Percentiles rank a stretch among this genome's conserved stretches.
Evolutionary conservation across 2,329 filamentous ascomycete species (phyloP).

Genomic region (Diaporthe citrichinensis): DNA sequence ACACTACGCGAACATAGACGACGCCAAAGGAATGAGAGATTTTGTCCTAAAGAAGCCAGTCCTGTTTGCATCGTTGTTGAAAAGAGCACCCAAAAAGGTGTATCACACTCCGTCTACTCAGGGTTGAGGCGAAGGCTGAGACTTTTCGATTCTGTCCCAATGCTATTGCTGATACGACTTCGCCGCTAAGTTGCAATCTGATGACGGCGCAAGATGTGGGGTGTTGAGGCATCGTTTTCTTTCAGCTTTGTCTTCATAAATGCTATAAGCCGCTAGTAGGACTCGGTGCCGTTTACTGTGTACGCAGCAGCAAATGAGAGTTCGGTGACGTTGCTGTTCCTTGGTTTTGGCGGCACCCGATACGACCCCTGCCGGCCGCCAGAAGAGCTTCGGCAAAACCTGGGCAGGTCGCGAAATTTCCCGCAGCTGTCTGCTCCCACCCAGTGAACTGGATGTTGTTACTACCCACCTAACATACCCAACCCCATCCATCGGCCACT

Average conservation of each 20-base stretch:
- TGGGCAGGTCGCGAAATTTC: slow-evolving; percentile 42
- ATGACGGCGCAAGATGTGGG: no score
- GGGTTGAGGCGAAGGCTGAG: not conserved
- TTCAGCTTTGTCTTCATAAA: not conserved
- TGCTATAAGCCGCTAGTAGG: not conserved
- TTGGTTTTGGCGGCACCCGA: slow-evolving; percentile 27
- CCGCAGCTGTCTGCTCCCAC: slow-evolving; percentile 37
- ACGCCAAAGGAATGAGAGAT: slow-evolving; percentile 27
- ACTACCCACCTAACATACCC: slow-evolving; percentile 33
- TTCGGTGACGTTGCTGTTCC: slow-evolving; percentile 26
- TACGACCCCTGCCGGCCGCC: slow-evolving; percentile 38
- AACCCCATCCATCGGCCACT: slow-evolving; percentile 52
- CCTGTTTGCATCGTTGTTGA: not conserved
- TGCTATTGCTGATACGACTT: not conserved
- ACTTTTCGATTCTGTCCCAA: no score
- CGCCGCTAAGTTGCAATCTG: fast-evolving
- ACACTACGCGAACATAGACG: slow-evolving; percentile 38
- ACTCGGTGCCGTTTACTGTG: not conserved
- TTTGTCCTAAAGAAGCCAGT: slow-evolving; percentile 11
- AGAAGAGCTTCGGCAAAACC: slow-evolving; percentile 41
- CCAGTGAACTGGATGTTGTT: slow-evolving; percentile 8
- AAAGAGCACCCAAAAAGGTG: not conserved
- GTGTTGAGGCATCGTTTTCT: no score
- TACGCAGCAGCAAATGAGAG: not conserved
- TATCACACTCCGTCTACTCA: not conserved